phyloP scores from a whole-genome alignment of 176 grass and related monocot genomes.

The Aegilops tauschii region DNA sequence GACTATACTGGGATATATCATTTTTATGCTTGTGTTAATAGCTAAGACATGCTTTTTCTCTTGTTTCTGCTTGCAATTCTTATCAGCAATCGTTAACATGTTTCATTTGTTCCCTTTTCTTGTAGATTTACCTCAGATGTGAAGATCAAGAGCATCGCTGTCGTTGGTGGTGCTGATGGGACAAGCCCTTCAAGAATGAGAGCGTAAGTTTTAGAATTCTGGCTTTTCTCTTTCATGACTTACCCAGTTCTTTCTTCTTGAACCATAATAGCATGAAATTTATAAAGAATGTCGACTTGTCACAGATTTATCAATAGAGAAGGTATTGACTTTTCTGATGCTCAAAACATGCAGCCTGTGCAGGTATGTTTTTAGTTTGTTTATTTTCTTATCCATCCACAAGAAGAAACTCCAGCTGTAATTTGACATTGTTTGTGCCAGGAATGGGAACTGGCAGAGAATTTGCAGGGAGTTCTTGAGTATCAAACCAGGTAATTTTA shows the following conservation, averaged over 20 bases:
- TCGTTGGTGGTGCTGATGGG: constrained; percentile 91
- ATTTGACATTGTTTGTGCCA: constrained; percentile 42
- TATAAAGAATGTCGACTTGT: constrained; percentile 21
- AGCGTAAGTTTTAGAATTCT: constrained; percentile 60
- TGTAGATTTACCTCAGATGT: constrained; percentile 95
- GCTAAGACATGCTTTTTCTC: neutral
- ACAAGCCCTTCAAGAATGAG: constrained; percentile 96
- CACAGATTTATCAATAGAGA: constrained; percentile 97
- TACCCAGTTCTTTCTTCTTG: neutral
- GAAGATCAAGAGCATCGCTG: constrained; percentile 96
- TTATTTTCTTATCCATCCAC: constrained; percentile 23
- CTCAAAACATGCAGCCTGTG: constrained; percentile 94
- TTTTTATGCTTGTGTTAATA: neutral
- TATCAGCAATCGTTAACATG: constrained; percentile 22
- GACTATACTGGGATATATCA: constrained; percentile 13
- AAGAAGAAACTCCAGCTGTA: constrained; percentile 7
- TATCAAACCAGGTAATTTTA: constrained; percentile 87
- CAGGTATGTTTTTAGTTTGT: constrained; percentile 55
- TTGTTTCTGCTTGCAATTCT: neutral
- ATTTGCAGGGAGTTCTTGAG: constrained; percentile 84
- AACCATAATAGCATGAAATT: constrained; percentile 15
- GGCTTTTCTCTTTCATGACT: constrained; percentile 4
- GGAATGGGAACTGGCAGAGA: constrained; percentile 99
- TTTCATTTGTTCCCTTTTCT: constrained; percentile 21
- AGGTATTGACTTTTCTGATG: constrained; percentile 96